These are phyloP conservation scores for Nothophaeocryptopus gaeumannii DNA, from an alignment of 2,329 filamentous ascomycete genomes.

Conservation along the genomic window DNA sequence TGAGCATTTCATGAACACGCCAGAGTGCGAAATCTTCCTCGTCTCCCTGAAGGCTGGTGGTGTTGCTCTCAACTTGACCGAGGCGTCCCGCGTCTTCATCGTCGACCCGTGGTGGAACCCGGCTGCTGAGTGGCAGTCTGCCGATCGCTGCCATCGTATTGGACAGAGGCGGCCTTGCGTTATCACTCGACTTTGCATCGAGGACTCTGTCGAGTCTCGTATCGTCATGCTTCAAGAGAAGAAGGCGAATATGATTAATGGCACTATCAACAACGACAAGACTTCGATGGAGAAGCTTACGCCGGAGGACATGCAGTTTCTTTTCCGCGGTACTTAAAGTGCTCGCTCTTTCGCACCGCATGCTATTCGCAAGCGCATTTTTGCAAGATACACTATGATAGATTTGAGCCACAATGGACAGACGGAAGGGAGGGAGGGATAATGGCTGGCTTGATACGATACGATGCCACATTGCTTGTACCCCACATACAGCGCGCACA, in stretches of 20 bases:
- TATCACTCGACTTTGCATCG: conserved; percentile 91
- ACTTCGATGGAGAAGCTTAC: conserved; percentile 87
- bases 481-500: no score
- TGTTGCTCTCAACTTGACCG: conserved; percentile 90
- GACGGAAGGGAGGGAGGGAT: no score
- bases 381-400: no score
- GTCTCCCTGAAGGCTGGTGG: conserved; percentile 95
- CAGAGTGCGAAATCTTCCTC: conserved; percentile 91
- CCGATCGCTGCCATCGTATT: conserved; percentile 82
- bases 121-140: conserved; percentile 99
- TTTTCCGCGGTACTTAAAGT: conserved; percentile 71
- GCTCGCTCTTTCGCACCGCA: neutral
- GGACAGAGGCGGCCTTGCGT: conserved; percentile 91
- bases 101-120: conserved; percentile 99
- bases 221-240: conserved; percentile 98
- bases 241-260: conserved; percentile 97
- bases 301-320: conserved; percentile 89
- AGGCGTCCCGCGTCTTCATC: conserved; percentile 92
- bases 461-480: no score
- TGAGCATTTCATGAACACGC: conserved; percentile 93
- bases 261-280: conserved; percentile 91
- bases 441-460: no score
- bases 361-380: neutral
- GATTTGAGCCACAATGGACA: no score
- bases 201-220: conserved; percentile 92